Conservation (phyloP, 108 stramenopile species). For the Skeletonema costatum region DNA sequence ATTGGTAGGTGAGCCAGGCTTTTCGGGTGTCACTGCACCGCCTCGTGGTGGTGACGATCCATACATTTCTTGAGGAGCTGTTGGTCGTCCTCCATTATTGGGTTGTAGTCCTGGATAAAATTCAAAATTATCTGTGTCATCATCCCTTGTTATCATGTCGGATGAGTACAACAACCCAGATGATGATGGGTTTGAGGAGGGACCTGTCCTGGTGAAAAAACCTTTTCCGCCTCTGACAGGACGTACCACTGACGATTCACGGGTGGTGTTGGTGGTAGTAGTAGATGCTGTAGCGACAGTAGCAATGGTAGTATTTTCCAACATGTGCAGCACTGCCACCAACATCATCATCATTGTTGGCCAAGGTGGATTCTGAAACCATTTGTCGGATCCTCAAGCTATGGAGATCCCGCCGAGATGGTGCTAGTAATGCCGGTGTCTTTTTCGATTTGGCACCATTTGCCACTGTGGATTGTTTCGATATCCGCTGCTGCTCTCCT, state of each 20-base stretch:
- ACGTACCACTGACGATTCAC: background rate
- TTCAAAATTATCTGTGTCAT: background rate
- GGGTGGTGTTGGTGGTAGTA: background rate
- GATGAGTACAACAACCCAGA: background rate
- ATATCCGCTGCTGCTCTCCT: background rate
- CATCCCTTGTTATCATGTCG: background rate
- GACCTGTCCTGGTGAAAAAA: background rate
- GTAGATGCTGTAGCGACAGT: background rate
- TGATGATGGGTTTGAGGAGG: background rate
- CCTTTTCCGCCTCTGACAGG: background rate
- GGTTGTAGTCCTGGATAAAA: background rate
- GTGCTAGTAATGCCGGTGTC: background rate
- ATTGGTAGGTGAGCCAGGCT: background rate
- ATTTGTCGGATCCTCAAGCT: background rate
- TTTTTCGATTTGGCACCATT: background rate
- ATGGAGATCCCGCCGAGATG: background rate
- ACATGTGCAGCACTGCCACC: background rate
- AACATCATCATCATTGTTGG: background rate
- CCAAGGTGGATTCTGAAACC: background rate
- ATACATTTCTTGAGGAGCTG: background rate
- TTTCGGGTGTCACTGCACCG: background rate
- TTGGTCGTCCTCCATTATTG: background rate
- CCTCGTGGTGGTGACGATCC: background rate
- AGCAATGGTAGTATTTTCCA: background rate
- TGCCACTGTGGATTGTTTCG: background rate